Base-by-base conservation (phyloP, 78 protist species). In the Speleostelium caveatum region DNA sequence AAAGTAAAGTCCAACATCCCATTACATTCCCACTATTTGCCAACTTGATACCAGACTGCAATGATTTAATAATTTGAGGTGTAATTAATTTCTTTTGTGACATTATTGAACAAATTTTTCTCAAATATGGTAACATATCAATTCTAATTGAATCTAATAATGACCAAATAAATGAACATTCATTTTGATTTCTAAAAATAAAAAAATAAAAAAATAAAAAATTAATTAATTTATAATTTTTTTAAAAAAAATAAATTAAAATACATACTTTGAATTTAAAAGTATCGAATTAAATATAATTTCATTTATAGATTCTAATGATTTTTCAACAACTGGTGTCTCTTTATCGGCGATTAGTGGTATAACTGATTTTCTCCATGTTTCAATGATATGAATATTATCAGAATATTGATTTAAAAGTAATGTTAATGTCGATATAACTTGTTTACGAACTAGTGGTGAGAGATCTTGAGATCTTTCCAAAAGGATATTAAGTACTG, bases 361-460 rank as follows among this genome's bases (percentile, higher is more conserved):
- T 3, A 87, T 42, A 2, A 72, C 93, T 19, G 62, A 38, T 41
- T 74, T 53, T 45, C 69, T 72, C 93, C 93, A 87, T n/a, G 86
- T 26, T 19, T 75, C 78, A 35, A 35, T 41, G 24, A 87, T 4
- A n/a, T 24, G n/a, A 32, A 42, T n/a, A 60, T 72, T 72, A 22
- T 33, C 14, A 8, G 77, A 49, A 49, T 41, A 24, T 21, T 76
- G 38, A 14, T 33, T 26, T 12, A 72, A 53, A 17, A 87, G 42
- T 58, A 2, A 33, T 3, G 93, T 49, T 24, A 87, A 32, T 19
- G 86, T 58, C 22, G 35, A 26, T 6, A 75, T 58, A 6, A 77
- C 93, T 49, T 87, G 93, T 51, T 72, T 87, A 17, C 86, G 22
- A 19, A 87, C 67, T 35, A 77, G 60, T 77, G 86, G 93, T 41